Conservation (phyloP, 202 grass and related monocot species). For the Schoenoplectus triqueter region DNA sequence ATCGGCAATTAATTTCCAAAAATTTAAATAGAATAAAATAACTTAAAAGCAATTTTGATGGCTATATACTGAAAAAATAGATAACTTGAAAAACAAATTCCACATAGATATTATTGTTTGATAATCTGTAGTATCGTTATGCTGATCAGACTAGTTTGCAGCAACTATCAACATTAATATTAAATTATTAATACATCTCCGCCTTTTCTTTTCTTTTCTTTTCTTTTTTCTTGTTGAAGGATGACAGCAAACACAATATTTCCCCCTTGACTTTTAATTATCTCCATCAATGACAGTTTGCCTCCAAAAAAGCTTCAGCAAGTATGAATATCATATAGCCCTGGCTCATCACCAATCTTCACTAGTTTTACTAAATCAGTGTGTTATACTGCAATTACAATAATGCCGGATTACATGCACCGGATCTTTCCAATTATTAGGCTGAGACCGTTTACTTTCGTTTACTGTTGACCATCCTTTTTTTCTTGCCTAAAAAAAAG, state of each 20-base stretch:
- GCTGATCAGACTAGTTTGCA: no score
- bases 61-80: no score
- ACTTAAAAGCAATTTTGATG: no score
- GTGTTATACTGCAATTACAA: background rate
- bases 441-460: background rate
- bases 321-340: background rate
- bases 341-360: background rate
- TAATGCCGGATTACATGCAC: background rate
- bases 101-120: no score
- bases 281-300: background rate
- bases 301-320: background rate
- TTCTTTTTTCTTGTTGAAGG: background rate
- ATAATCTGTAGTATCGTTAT: no score
- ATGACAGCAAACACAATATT: background rate
- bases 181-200: no score
- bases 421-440: background rate
- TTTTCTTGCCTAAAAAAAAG: constrained; percentile 19
- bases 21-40: no score
- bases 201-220: no score
- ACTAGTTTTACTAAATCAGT: background rate
- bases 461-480: constrained; percentile 1
- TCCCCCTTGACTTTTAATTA: background rate
- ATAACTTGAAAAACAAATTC: no score
- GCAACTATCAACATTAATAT: no score
- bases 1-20: no score